A percentile compares a stretch with the other conserved stretches of the same genome.
Conservation (phyloP, 306 rosid species). For the Ceratonia siliqua region DNA sequence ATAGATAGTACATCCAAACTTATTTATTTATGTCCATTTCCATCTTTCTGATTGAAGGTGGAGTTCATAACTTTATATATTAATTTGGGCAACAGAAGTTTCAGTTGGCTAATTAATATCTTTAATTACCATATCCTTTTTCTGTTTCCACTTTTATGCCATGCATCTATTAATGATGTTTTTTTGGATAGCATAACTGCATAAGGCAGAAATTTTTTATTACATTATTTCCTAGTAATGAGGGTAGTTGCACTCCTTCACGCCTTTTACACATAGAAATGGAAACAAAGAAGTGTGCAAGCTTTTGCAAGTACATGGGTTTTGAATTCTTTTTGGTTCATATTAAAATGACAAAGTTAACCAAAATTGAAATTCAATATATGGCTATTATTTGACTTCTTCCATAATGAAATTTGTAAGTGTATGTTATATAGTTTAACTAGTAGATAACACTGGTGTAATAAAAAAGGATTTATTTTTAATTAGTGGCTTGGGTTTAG, state of each 20-base stretch:
- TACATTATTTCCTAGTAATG: neutral
- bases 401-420: neutral
- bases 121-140: neutral
- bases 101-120: constrained; percentile 20
- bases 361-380: constrained; percentile 16
- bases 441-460: neutral
- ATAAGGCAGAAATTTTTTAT: neutral
- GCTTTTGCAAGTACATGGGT: constrained; percentile 2
- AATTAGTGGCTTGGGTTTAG: neutral
- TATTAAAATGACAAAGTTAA: constrained; percentile 27
- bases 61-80: neutral
- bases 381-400: constrained; percentile 16
- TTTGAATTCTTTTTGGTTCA: constrained; percentile 16
- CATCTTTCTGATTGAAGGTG: neutral
- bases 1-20: neutral
- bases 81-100: neutral
- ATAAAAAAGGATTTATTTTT: neutral
- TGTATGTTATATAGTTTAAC: neutral
- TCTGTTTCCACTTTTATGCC: neutral
- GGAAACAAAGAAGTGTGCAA: neutral
- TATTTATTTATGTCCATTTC: neutral
- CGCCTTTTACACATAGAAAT: constrained; percentile 1
- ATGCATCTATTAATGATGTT: constrained; percentile 12
- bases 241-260: neutral
- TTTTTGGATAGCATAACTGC: constrained; percentile 16